phyloP scores from a whole-genome alignment of 768 basidiomycete genomes.

The Mycena latifolia region DNA sequence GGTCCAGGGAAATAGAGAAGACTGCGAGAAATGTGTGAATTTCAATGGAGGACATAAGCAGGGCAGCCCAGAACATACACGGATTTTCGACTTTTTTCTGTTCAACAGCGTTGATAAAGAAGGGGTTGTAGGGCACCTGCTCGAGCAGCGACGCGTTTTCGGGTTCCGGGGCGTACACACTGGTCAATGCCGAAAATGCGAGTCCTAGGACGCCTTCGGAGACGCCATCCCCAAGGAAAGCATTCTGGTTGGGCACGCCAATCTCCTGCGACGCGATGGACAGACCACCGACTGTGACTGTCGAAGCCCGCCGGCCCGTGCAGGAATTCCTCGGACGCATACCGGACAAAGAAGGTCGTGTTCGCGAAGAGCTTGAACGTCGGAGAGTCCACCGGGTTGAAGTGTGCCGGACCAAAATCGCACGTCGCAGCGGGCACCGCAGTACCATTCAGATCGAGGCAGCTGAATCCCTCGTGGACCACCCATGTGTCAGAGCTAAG shows the following conservation, averaged over 20 bases:
- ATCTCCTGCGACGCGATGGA: conserved; percentile 34
- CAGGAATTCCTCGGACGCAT: conserved; percentile 33
- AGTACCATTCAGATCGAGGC: conserved; percentile 22
- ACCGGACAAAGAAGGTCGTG: conserved; percentile 33
- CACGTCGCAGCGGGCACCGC: conserved; percentile 26
- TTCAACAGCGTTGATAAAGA: conserved; percentile 35
- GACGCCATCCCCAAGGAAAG: too few relatives aligned
- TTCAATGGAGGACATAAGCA: neutral
- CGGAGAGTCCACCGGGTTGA: conserved; percentile 27
- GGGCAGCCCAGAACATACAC: conserved; percentile 13
- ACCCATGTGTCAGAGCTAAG: conserved; percentile 38
- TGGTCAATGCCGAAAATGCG: too few relatives aligned
- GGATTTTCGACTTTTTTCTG: conserved; percentile 30
- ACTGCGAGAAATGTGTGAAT: conserved; percentile 1
- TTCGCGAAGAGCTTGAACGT: conserved; percentile 28
- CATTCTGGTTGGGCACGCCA: conserved; percentile 30
- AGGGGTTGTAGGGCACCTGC: conserved; percentile 36
- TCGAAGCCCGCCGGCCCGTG: conserved; percentile 35
- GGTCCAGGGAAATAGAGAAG: conserved; percentile 38
- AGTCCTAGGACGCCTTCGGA: too few relatives aligned
- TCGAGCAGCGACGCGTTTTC: too few relatives aligned
- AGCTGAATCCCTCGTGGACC: conserved; percentile 30
- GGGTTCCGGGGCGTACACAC: too few relatives aligned
- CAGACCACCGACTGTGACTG: conserved; percentile 33
- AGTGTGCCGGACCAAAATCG: conserved; percentile 33